Conservation (phyloP, 164 flowering plant genomes). For the Warburgia ugandensis region DNA sequence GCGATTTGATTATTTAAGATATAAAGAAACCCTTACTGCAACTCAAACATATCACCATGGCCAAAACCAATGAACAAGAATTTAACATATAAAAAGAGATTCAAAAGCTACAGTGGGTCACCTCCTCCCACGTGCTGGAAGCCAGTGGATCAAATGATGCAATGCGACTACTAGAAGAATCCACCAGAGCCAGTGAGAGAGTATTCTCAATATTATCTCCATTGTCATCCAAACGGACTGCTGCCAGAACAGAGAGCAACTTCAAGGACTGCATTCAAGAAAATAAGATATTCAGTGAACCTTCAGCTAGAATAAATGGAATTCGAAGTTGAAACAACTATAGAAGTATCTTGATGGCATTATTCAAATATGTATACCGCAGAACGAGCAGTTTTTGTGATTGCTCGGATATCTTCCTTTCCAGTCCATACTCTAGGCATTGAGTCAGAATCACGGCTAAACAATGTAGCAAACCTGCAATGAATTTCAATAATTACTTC, state of each 20-base stretch:
- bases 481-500: background rate
- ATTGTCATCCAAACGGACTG: conserved; percentile 50
- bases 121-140: conserved; percentile 84
- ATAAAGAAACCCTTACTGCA: too few relatives aligned
- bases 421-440: conserved; percentile 87
- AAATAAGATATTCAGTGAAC: background rate
- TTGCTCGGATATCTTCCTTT: conserved; percentile 59
- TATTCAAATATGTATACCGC: conserved; percentile 28
- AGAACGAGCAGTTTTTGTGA: conserved; percentile 55
- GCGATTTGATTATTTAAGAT: too few relatives aligned
- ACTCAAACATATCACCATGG: too few relatives aligned
- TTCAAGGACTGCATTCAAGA: conserved; percentile 45
- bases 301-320: background rate
- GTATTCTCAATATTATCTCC: conserved; percentile 42
- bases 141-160: conserved; percentile 52
- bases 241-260: conserved; percentile 57
- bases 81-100: background rate
- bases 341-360: too few relatives aligned
- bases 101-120: conserved; percentile 8
- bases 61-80: too few relatives aligned
- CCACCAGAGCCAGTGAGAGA: conserved; percentile 41
- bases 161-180: conserved; percentile 22
- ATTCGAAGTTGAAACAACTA: too few relatives aligned
- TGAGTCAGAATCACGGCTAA: conserved; percentile 60
- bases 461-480: conserved; percentile 55